phyloP scores from a whole-genome alignment of 2,329 filamentous ascomycete genomes.

The Diaporthe humulicola region DNA sequence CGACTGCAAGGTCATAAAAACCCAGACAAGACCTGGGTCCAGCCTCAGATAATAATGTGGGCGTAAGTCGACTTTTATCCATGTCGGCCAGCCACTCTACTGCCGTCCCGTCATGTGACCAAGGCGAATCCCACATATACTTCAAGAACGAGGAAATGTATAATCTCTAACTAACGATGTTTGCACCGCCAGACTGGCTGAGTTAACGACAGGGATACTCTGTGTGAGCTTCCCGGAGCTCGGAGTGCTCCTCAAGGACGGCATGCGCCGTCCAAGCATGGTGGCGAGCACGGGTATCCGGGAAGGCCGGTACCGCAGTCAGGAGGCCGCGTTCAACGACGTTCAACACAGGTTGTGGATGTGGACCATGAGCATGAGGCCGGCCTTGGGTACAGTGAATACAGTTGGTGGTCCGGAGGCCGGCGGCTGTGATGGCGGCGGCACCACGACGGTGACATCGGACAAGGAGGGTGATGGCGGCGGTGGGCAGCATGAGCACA shows the following conservation, averaged over 20 bases:
- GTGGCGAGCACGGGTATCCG: slow-evolving; percentile 5
- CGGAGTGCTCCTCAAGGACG: not conserved
- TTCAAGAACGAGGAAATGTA: no score
- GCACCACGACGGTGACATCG: no score
- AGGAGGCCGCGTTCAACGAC: slow-evolving; percentile 1
- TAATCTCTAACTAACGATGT: not conserved
- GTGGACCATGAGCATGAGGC: not conserved
- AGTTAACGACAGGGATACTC: slow-evolving; percentile 17
- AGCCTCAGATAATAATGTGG: slow-evolving; percentile 26
- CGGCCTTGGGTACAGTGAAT: no score
- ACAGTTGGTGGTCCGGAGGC: no score
- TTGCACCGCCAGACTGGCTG: not conserved
- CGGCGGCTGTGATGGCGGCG: no score
- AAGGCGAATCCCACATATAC: not conserved
- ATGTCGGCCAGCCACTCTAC: no score
- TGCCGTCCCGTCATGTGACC: not conserved
- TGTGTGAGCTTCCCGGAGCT: slow-evolving; percentile 28
- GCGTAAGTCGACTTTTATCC: slow-evolving; percentile 1
- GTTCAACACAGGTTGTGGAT: not conserved
- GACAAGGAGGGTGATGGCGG: no score
- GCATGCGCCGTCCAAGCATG: not conserved
- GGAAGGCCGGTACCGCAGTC: slow-evolving; percentile 10
- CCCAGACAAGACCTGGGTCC: slow-evolving; percentile 25
- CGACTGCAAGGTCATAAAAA: not conserved
- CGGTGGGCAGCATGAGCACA: no score